A percentile compares a stretch with the other conserved stretches of the same genome.
phyloP scores from a whole-genome alignment of 352 stramenopile genomes.

The Aphanomyces euteiches region DNA sequence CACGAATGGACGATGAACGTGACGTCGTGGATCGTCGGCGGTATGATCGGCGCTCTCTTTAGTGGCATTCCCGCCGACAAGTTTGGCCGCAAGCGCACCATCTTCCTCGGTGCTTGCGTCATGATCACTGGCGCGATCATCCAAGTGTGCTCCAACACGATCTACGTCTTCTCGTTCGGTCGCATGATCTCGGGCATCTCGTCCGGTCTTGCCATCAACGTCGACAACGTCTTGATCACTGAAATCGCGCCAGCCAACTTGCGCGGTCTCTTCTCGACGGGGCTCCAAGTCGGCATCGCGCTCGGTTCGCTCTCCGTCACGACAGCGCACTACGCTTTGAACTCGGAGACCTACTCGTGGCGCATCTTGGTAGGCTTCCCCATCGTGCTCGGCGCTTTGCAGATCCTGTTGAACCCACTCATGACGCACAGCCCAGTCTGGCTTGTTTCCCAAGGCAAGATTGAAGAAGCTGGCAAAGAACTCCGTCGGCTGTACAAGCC shows the following conservation, averaged over 20 bases:
- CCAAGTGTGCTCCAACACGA: conserved; percentile 37
- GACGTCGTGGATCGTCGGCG: conserved; percentile 41
- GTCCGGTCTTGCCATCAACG: conserved; percentile 45
- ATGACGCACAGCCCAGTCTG: conserved; percentile 20
- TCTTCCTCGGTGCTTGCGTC: conserved; percentile 42
- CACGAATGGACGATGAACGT: conserved; percentile 43
- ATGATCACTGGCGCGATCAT: conserved; percentile 45
- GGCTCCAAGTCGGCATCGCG: conserved; percentile 42
- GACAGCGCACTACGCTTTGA: conserved; percentile 41
- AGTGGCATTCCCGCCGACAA: conserved; percentile 35
- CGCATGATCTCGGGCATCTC: conserved; percentile 50
- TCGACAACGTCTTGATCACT: conserved; percentile 44
- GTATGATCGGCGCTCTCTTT: conserved; percentile 8
- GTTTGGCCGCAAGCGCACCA: conserved; percentile 40
- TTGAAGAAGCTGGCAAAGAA: background rate
- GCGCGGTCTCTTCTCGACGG: conserved; percentile 40
- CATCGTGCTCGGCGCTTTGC: conserved; percentile 45
- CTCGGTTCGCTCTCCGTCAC: conserved; percentile 45
- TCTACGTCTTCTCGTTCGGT: conserved; percentile 42
- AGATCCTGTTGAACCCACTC: conserved; percentile 37
- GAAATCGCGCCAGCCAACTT: conserved; percentile 49
- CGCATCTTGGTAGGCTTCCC: conserved; percentile 46
- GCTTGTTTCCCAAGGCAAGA: conserved; percentile 19
- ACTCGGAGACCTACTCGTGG: conserved; percentile 33
- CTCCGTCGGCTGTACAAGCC: conserved; percentile 18